Evolutionary conservation across 257 asterid species (phyloP).

Genomic region (Echites panduratus): DNA sequence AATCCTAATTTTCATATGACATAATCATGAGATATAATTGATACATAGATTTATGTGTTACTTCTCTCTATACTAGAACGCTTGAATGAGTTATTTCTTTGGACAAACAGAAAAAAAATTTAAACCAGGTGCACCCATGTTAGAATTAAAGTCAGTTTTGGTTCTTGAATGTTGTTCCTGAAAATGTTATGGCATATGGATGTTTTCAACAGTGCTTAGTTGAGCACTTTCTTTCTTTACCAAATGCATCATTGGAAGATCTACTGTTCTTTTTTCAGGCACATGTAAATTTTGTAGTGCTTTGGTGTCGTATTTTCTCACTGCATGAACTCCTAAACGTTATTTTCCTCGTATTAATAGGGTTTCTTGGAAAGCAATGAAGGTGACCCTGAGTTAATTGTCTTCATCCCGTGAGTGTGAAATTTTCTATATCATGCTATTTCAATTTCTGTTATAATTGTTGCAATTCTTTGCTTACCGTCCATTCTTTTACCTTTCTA

Average conservation of each 20-base stretch:
- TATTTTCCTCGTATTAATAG: conserved; percentile 31
- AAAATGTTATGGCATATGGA: neutral
- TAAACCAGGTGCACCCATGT: neutral
- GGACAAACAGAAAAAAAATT: neutral
- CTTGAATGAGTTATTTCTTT: neutral
- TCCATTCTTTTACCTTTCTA: neutral
- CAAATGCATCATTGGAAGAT: neutral
- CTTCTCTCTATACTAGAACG: neutral
- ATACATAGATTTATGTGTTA: neutral
- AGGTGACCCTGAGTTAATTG: conserved; percentile 93
- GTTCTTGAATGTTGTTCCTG: neutral
- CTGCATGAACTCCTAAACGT: conserved; percentile 8
- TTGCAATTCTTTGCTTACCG: neutral
- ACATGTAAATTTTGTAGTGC: neutral
- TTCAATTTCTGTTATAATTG: neutral
- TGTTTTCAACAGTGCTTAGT: neutral
- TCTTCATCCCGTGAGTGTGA: conserved; percentile 83
- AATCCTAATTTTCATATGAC: neutral
- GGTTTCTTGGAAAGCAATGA: conserved; percentile 94
- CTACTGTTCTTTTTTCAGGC: neutral
- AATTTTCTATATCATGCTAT: neutral
- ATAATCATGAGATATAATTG: neutral
- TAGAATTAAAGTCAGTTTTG: neutral
- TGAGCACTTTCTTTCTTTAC: neutral
- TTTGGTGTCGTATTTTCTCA: conserved; percentile 9